These are phyloP conservation scores for Blastobotrys buckinghamii DNA, from an alignment of 1,139 yeast species.

Conservation along the genomic window DNA sequence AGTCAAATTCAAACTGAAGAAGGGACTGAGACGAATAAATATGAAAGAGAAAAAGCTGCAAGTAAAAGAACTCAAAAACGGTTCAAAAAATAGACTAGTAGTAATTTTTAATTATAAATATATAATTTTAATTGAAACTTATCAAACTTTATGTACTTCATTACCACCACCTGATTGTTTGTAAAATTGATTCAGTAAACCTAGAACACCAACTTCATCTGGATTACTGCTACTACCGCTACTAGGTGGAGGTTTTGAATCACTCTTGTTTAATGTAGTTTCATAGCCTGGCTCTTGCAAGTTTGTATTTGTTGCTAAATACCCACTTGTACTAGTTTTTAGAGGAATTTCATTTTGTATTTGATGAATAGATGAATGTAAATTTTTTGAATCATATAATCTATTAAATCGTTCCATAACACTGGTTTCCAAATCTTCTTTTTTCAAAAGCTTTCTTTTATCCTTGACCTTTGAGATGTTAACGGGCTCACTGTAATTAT, in stretches of 20 bases:
- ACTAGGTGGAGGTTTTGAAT: background rate
- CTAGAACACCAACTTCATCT: conserved; percentile 58
- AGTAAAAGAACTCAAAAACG: conserved; percentile 17
- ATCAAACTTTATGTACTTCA: conserved; percentile 10
- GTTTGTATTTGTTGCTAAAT: too few relatives aligned
- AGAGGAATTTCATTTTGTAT: background rate
- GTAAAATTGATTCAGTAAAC: conserved; percentile 78
- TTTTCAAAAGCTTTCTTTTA: background rate
- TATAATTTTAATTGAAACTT: background rate
- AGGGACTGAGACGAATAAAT: conserved; percentile 90
- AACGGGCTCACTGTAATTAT: conserved; percentile 54
- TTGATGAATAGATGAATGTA: background rate
- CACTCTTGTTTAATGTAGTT: background rate
- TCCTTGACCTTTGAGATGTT: too few relatives aligned
- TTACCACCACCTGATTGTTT: conserved; percentile 32
- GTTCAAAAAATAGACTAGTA: background rate
- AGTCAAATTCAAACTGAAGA: conserved; percentile 85
- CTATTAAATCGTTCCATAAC: conserved; percentile 28
- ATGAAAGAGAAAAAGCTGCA: conserved; percentile 75
- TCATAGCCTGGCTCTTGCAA: conserved; percentile 9
- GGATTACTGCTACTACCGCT: background rate
- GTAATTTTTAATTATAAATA: too few relatives aligned
- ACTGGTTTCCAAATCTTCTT: conserved; percentile 23
- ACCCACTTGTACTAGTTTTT: background rate
- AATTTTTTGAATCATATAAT: conserved; percentile 8